Percentiles rank a stretch among this genome's conserved stretches.
Conservation (phyloP, 306 rosid genomes). For the Betula pendula region DNA sequence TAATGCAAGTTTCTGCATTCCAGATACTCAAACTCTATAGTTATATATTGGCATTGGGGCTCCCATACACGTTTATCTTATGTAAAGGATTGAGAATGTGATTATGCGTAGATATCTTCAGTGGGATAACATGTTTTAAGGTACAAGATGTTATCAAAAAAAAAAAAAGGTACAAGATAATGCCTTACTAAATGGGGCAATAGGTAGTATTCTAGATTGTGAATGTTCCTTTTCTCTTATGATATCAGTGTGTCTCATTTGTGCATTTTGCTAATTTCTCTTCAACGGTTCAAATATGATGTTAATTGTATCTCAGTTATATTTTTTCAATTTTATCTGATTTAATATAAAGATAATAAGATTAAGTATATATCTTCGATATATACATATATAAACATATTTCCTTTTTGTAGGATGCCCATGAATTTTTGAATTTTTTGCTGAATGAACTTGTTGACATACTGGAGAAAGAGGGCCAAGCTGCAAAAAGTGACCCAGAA, state of each 20-base stretch:
- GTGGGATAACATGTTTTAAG: neutral
- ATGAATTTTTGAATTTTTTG: constrained; percentile 96
- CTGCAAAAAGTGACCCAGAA: constrained; percentile 74
- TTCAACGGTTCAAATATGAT: neutral
- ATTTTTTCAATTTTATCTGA: neutral
- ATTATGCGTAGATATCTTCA: neutral
- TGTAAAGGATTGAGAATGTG: neutral
- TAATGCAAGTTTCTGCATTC: neutral
- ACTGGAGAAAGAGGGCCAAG: constrained; percentile 95
- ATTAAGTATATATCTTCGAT: neutral
- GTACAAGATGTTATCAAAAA: too few relatives aligned
- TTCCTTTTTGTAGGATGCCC: constrained; percentile 79
- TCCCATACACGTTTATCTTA: neutral
- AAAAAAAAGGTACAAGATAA: too few relatives aligned
- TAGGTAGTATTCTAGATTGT: neutral
- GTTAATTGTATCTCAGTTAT: neutral
- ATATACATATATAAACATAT: neutral
- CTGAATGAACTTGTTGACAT: constrained; percentile 97
- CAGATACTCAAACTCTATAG: neutral
- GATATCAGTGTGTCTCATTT: neutral
- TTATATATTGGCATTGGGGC: neutral
- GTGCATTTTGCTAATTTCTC: constrained; percentile 4
- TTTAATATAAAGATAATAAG: neutral
- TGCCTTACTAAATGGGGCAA: neutral
- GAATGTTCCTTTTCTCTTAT: neutral